These are phyloP conservation scores for Chrysosporium keratinophilum DNA, from an alignment of 2,329 filamentous ascomycete genomes.

Conservation along the genomic window DNA sequence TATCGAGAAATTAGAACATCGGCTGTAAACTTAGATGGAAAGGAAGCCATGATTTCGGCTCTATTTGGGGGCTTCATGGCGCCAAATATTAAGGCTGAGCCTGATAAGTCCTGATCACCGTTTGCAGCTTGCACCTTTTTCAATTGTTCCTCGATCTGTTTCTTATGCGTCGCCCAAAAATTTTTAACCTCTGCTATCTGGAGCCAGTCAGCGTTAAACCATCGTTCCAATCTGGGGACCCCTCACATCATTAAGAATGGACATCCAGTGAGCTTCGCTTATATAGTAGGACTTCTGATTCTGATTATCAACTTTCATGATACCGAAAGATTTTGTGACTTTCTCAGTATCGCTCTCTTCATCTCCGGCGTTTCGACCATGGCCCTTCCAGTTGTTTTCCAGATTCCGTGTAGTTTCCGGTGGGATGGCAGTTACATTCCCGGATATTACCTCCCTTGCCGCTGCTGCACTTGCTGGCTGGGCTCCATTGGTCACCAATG, in stretches of 20 bases:
- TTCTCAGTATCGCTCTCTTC: slow-evolving; percentile 61
- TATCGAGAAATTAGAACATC: slow-evolving; percentile 78
- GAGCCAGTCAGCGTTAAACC: slow-evolving; percentile 1
- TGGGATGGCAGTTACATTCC: slow-evolving; percentile 32
- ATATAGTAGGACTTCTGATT: slow-evolving; percentile 69
- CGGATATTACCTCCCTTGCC: slow-evolving; percentile 44
- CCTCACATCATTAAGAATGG: slow-evolving; percentile 59
- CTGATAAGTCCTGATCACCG: slow-evolving; percentile 43
- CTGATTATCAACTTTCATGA: slow-evolving; percentile 68
- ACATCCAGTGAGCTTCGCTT: slow-evolving; percentile 74
- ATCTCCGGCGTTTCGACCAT: slow-evolving; percentile 50
- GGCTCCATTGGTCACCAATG: slow-evolving; percentile 83
- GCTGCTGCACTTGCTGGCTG: slow-evolving; percentile 49
- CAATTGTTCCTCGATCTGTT: slow-evolving; percentile 74
- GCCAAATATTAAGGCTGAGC: slow-evolving; percentile 70
- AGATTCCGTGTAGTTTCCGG: slow-evolving; percentile 28
- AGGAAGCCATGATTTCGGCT: slow-evolving; percentile 63
- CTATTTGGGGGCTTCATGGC: slow-evolving; percentile 59
- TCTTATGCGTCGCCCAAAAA: slow-evolving; percentile 77
- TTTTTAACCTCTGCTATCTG: slow-evolving; percentile 86
- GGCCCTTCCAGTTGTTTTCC: slow-evolving; percentile 23
- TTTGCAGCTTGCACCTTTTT: slow-evolving; percentile 63
- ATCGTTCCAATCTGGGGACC: slow-evolving; percentile 5
- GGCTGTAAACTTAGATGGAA: slow-evolving; percentile 74
- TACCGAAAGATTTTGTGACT: slow-evolving; percentile 62